Conservation (phyloP, 2,329 filamentous ascomycete genomes). For the Huntiella moniliformis region DNA sequence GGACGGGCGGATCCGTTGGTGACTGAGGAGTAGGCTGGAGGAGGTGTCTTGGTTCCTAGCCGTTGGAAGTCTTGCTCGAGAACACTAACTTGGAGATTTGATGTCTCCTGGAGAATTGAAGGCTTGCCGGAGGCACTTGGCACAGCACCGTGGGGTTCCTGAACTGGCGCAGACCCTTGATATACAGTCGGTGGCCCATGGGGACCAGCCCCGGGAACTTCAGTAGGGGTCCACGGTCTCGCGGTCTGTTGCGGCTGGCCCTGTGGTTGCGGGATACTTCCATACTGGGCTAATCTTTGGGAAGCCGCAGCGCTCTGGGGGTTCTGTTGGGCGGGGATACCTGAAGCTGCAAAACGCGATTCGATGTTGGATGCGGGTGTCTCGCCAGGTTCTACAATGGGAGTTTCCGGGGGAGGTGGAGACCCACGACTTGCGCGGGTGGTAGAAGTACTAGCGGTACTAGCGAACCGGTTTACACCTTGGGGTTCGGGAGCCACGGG, state of each 20-base stretch:
- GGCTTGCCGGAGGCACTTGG: conserved; percentile 2
- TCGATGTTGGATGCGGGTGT: conserved; percentile 70
- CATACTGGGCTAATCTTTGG: conserved; percentile 66
- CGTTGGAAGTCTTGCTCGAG: conserved; percentile 74
- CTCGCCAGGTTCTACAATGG: conserved; percentile 52
- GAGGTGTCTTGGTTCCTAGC: conserved; percentile 65
- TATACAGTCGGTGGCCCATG: conserved; percentile 85
- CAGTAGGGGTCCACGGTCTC: conserved; percentile 88
- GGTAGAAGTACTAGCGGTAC: conserved; percentile 82
- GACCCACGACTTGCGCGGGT: conserved; percentile 83
- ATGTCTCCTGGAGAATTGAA: conserved; percentile 3
- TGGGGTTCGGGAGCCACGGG: conserved; percentile 39
- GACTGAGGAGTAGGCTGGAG: conserved; percentile 86
- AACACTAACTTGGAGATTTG: conserved; percentile 42
- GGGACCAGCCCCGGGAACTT: conserved; percentile 66
- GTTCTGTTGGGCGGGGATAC: conserved; percentile 55
- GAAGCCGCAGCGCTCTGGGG: conserved; percentile 58
- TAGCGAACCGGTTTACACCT: conserved; percentile 43
- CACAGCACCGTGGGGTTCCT: conserved; percentile 14
- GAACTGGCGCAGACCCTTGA: conserved; percentile 45
- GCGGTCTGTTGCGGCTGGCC: conserved; percentile 17
- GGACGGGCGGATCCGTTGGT: conserved; percentile 46
- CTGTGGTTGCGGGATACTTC: conserved; percentile 22
- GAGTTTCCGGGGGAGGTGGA: conserved; percentile 85
- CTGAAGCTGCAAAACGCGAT: conserved; percentile 74